Base-by-base conservation (phyloP, 176 grass and related monocot species). In the Oryza glaberrima region DNA sequence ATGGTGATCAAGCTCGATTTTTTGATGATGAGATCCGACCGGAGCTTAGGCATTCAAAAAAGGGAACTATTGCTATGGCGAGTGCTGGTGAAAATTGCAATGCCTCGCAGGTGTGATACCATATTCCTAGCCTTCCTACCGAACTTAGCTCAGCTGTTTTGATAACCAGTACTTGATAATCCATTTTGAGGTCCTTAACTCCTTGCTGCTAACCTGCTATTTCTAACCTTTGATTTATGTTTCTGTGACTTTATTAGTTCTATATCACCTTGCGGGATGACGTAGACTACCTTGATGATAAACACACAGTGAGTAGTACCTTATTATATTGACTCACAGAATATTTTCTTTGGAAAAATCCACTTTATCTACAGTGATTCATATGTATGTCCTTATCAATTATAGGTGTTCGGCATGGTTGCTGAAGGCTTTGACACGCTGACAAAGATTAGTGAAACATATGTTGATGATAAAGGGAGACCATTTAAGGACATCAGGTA, bases 401-500 rank as follows among this genome's bases (percentile, higher is more conserved):
- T 32, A 45, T 82, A 95, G 96, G 83, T 98, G 67, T 98, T 98
- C 92, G 96, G 93, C 58, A 79, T 73, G 47, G 93, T 98, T 69
- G 93, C 92, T 49, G 96, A 94, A 85, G 91, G 96, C 77, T 86
- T 98, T 76, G 93, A 95, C 32, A 95, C 93, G 0, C 86, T 98
- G 77, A 83, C 81, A 28, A 98, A 98, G 86, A 94, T 98, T 92
- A 98, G 95, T 89, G 96, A 98, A 90, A 73, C 96, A 78, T 98
- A 95, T 77, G 93, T 79, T 87, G 96, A 98, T 88, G 84, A 77
- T 75, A 90, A 92, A 77, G 89, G 91, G 86, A 95, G 96, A 69
- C 96, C 96, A 69, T 95, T 94, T 80, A 98, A 98, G 76, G 91
- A 98, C 75, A 95, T 98, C 35, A 95, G 96, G 96, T 95, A 67